A percentile compares a stretch with the other conserved stretches of the same genome.
These are phyloP conservation scores for Penicillium sp. DNA, from an alignment of 2,329 filamentous ascomycete genomes.

Conservation along the genomic window DNA sequence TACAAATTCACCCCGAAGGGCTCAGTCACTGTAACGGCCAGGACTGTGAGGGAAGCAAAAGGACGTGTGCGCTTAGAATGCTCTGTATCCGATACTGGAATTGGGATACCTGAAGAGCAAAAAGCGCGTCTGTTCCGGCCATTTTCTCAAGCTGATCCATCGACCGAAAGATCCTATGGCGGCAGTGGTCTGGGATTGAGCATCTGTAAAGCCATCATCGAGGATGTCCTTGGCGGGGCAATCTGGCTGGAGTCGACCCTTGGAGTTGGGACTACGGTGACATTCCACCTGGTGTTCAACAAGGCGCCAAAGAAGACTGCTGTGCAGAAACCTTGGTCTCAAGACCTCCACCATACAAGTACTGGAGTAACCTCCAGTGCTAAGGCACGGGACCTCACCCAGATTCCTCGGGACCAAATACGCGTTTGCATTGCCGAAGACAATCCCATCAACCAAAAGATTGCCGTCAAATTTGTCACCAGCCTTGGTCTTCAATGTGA, in stretches of 20 bases:
- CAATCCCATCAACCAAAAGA: constrained; percentile 90
- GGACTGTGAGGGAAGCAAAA: constrained; percentile 63
- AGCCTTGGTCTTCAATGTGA: constrained; percentile 81
- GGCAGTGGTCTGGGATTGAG: constrained; percentile 85
- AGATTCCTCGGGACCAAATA: constrained; percentile 68
- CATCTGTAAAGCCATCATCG: constrained; percentile 90
- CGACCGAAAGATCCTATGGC: constrained; percentile 83
- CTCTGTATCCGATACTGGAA: constrained; percentile 83
- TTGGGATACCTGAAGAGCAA: constrained; percentile 73
- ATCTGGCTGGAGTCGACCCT: constrained; percentile 76
- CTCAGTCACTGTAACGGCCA: constrained; percentile 75
- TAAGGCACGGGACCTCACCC: constrained; percentile 60
- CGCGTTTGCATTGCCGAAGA: constrained; percentile 92
- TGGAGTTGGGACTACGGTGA: constrained; percentile 55
- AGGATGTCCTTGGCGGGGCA: constrained; percentile 81
- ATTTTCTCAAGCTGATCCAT: constrained; percentile 87
- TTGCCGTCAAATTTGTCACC: constrained; percentile 83
- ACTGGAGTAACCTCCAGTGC: constrained; percentile 37
- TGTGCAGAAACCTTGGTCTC: constrained; percentile 53
- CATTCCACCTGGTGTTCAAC: constrained; percentile 78
- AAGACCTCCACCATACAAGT: constrained; percentile 37
- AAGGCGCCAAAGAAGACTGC: constrained; percentile 62
- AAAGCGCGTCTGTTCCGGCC: constrained; percentile 82
- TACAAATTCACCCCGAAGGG: constrained; percentile 90
- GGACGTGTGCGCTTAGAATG: constrained; percentile 71